Percentiles rank a stretch among this genome's conserved stretches.
Conservation (phyloP, 805 yeast genomes). For the Dipodascopsis tothii region DNA sequence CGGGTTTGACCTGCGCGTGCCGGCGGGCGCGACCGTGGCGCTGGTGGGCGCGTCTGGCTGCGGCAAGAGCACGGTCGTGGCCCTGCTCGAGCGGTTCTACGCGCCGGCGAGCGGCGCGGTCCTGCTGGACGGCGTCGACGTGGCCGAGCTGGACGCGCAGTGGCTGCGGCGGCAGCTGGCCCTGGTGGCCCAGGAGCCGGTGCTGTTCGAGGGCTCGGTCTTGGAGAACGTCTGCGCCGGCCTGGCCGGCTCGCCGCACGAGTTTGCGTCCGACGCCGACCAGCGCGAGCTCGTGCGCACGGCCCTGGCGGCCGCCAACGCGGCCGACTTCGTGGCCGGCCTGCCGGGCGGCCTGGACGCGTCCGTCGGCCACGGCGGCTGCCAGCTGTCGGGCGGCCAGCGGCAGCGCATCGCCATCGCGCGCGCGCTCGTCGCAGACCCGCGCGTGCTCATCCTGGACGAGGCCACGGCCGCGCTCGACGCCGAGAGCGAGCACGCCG, state of each 20-base stretch:
- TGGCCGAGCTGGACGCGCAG: slow-evolving; percentile 61
- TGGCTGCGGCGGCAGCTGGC: slow-evolving; percentile 72
- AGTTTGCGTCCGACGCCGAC: slow-evolving; percentile 4
- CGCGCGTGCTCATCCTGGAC: slow-evolving; percentile 48
- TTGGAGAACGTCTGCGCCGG: slow-evolving; percentile 52
- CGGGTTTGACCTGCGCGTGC: slow-evolving; percentile 50
- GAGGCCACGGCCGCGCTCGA: slow-evolving; percentile 51
- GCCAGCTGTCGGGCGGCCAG: slow-evolving; percentile 55
- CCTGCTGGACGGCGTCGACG: slow-evolving; percentile 76
- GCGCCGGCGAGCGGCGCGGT: slow-evolving; percentile 58
- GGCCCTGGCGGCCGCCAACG: slow-evolving; percentile 47
- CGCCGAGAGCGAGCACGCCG: slow-evolving; percentile 55
- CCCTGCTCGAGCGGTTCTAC: slow-evolving; percentile 67
- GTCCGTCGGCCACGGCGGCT: slow-evolving; percentile 41
- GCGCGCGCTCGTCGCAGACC: slow-evolving; percentile 50
- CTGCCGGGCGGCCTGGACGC: slow-evolving; percentile 58
- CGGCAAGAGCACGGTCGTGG: slow-evolving; percentile 84
- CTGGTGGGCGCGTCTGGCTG: slow-evolving; percentile 94
- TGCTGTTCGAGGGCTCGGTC: slow-evolving; percentile 81
- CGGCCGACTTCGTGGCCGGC: slow-evolving; percentile 45
- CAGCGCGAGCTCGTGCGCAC: neutral
- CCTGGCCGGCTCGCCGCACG: slow-evolving; percentile 16
- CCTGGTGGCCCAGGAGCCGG: slow-evolving; percentile 94
- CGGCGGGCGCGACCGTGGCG: slow-evolving; percentile 80
- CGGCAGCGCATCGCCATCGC: slow-evolving; percentile 60